phyloP scores from a whole-genome alignment of 768 basidiomycete genomes.

The Tricholoma hemisulphureum region DNA sequence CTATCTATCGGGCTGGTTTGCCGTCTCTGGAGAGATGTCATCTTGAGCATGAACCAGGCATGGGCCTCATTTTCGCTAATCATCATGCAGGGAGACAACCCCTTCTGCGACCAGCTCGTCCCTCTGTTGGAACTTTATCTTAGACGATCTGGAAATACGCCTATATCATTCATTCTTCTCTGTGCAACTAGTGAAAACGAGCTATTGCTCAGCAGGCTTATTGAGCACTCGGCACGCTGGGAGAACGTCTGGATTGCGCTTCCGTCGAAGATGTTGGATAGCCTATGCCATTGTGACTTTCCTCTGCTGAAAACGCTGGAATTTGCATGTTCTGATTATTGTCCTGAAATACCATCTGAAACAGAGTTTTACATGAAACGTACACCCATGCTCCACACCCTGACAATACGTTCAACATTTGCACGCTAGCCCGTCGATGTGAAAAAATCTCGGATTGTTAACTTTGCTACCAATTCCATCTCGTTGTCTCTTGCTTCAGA shows the following conservation, averaged over 20 bases:
- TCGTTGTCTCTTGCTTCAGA: background rate
- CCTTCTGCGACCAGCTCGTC: background rate
- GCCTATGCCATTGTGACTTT: background rate
- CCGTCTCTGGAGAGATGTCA: background rate
- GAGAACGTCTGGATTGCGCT: background rate
- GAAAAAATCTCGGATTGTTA: background rate
- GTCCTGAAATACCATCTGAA: background rate
- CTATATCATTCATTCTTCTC: background rate
- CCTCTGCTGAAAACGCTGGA: background rate
- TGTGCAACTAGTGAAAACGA: background rate
- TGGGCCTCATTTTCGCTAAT: background rate
- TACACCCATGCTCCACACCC: background rate
- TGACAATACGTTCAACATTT: background rate
- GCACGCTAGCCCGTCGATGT: background rate
- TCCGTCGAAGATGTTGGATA: background rate
- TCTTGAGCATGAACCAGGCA: background rate
- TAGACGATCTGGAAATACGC: background rate
- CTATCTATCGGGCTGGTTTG: background rate
- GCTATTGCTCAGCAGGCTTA: background rate
- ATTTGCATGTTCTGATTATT: background rate
- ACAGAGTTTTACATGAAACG: background rate
- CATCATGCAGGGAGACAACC: background rate
- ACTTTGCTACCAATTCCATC: background rate
- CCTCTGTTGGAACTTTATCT: background rate
- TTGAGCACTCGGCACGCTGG: background rate